Evolutionary conservation across 305 asterid species (phyloP), one percentile per base, ranked within the genome.

Genomic region (Fraxinus dipetala): DNA sequence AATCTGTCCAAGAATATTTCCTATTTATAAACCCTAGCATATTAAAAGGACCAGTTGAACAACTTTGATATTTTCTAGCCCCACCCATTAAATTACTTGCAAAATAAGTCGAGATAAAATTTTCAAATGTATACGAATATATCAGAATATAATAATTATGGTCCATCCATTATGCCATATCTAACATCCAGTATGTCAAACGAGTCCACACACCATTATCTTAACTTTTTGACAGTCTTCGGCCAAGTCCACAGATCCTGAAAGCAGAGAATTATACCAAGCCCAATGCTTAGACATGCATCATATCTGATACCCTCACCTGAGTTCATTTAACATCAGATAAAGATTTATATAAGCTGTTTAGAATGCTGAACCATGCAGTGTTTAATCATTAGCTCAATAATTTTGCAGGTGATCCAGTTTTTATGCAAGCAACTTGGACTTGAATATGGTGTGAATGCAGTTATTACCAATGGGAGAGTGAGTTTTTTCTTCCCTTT

Each of bases 391-490:
- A 38, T 82, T 83, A 80, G 72, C 83, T 83, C 83, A 59, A 82
- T 81, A 75, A 72, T 54, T 70, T 24, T 91, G 91, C 96, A 96
- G 99, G 98, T 89, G 82, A 83, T 92, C 75, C 96, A 88, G 85
- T 96, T 94, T 90, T 86, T 93, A 80, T 89, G 85, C 88, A 88
- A 92, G 87, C 89, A 91, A 86, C 78, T 92, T 61, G 96, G 94
- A 30, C 89, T 93, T 87, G 97, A 91, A 85, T 61, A 24, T 84
- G 97, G 97, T 75, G 87, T 78, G 79, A 93, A 89, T 82, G 98
- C 97, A 69, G 97, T 94, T 85, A 90, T 96, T 86, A 96, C 99
- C 78, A 96, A 94, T 89, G 99, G 99, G 83, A 94, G 98, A 90
- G 99, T 96, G 88, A 90, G 99, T 87, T 78, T 79, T 35, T 24